phyloP scores from a whole-genome alignment of 1,284 basidiomycete species.

The Moniliella sp. region DNA sequence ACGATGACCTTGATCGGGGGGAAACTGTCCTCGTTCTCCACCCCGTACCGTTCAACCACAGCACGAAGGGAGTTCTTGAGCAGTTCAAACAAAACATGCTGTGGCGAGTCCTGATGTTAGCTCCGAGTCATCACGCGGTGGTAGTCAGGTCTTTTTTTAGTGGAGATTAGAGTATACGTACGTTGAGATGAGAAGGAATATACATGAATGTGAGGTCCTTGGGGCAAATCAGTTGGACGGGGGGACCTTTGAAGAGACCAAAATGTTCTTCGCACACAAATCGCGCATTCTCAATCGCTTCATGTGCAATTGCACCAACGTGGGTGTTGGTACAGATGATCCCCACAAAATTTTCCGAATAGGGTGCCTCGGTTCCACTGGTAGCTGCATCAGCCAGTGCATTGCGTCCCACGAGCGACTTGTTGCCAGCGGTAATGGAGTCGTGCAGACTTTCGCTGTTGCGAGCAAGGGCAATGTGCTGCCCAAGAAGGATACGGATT shows the following conservation, averaged over 20 bases:
- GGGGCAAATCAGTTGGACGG: slow-evolving; percentile 88
- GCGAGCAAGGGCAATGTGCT: slow-evolving; percentile 30
- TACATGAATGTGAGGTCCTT: slow-evolving; percentile 71
- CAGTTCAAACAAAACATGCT: slow-evolving; percentile 89
- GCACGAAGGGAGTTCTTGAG: slow-evolving; percentile 93
- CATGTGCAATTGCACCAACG: slow-evolving; percentile 41
- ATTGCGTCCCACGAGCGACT: background rate
- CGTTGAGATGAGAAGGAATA: slow-evolving; percentile 61
- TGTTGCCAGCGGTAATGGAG: background rate
- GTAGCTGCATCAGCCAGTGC: too few relatives aligned
- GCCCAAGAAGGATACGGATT: slow-evolving; percentile 31
- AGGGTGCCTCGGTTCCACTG: too few relatives aligned
- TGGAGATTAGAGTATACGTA: too few relatives aligned
- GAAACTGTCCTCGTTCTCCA: slow-evolving; percentile 58
- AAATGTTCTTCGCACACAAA: slow-evolving; percentile 91
- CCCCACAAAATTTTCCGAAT: slow-evolving; percentile 58
- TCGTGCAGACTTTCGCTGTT: slow-evolving; percentile 1
- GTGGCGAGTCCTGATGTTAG: slow-evolving; percentile 1
- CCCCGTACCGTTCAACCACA: slow-evolving; percentile 76
- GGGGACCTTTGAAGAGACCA: slow-evolving; percentile 75
- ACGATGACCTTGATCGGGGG: slow-evolving; percentile 43
- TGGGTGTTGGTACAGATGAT: slow-evolving; percentile 83
- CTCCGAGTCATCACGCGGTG: background rate
- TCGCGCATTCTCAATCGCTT: slow-evolving; percentile 92
- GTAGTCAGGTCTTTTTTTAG: too few relatives aligned